These are phyloP conservation scores for Fusarium subglutinans DNA, from an alignment of 2,329 filamentous ascomycete species.

Conservation along the genomic window DNA sequence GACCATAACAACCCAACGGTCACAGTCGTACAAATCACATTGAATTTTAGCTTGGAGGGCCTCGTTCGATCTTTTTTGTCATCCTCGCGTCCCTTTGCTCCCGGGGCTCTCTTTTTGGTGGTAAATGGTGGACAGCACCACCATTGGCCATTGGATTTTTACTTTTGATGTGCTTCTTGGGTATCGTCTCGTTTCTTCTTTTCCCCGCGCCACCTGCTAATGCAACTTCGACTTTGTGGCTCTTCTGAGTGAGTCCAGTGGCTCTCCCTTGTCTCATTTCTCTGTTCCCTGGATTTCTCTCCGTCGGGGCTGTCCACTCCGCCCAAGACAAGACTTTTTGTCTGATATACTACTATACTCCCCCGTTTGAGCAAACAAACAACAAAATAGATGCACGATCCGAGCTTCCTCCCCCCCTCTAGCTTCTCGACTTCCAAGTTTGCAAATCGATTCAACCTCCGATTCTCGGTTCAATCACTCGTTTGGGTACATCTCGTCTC, in stretches of 20 bases:
- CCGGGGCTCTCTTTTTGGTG: not conserved
- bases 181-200: constrained; percentile 20
- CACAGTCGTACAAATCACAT: constrained; percentile 4
- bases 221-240: constrained; percentile 17
- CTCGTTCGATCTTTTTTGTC: constrained; percentile 30
- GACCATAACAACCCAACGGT: not conserved
- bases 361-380: constrained; percentile 5
- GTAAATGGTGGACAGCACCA: not conserved
- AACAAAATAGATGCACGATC: constrained; percentile 1
- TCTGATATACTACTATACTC: not conserved
- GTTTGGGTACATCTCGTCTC: constrained; percentile 18
- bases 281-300: constrained; percentile 18
- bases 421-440: constrained; percentile 26
- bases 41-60: constrained; percentile 13
- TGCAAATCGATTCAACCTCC: constrained; percentile 11
- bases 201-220: constrained; percentile 27
- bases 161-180: constrained; percentile 30
- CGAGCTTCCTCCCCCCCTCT: constrained; percentile 3
- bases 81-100: not conserved
- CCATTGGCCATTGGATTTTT: not conserved
- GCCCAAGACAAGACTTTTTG: constrained; percentile 4
- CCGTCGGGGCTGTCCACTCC: constrained; percentile 8
- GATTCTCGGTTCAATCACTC: constrained; percentile 27
- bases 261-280: constrained; percentile 32
- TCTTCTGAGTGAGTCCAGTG: constrained; percentile 4